Conservation (phyloP, 768 basidiomycete species). For the Saitozyma podzolica region DNA sequence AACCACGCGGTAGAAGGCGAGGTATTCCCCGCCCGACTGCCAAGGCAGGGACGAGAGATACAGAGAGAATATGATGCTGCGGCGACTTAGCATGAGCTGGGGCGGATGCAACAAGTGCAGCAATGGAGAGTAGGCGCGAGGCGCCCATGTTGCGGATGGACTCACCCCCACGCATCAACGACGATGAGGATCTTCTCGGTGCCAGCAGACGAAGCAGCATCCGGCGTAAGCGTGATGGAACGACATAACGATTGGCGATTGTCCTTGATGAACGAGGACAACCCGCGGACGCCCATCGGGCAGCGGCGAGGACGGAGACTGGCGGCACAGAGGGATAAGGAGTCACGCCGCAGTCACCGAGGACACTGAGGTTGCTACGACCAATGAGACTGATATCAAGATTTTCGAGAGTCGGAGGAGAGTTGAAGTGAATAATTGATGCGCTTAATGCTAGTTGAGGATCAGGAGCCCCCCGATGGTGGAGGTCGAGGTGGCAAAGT, state of each 20-base stretch:
- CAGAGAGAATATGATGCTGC: slow-evolving; percentile 49
- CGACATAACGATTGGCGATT: slow-evolving; percentile 45
- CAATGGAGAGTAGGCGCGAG: background rate
- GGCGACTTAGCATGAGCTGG: slow-evolving; percentile 4
- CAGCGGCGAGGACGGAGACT: no score
- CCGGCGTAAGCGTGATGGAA: slow-evolving; percentile 21
- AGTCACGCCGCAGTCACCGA: no score
- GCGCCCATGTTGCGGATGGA: background rate
- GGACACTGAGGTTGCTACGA: no score
- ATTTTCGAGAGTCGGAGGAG: no score
- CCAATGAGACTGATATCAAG: no score
- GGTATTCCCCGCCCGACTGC: slow-evolving; percentile 51
- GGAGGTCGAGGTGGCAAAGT: no score
- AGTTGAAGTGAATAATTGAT: no score
- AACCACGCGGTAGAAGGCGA: slow-evolving; percentile 41
- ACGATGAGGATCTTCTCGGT: slow-evolving; percentile 34
- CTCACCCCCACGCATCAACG: slow-evolving; percentile 53
- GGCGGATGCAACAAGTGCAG: background rate
- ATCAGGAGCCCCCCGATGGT: no score
- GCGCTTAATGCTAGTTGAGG: no score
- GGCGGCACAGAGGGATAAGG: no score
- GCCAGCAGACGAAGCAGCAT: slow-evolving; percentile 1
- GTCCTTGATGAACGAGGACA: slow-evolving; percentile 50
- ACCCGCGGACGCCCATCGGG: slow-evolving; percentile 51
- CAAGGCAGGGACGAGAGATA: slow-evolving; percentile 44